Evolutionary conservation across 441 rosid genomes (phyloP), one percentile per base, ranked within the genome.

Genomic region (Gossypium trilobum): DNA sequence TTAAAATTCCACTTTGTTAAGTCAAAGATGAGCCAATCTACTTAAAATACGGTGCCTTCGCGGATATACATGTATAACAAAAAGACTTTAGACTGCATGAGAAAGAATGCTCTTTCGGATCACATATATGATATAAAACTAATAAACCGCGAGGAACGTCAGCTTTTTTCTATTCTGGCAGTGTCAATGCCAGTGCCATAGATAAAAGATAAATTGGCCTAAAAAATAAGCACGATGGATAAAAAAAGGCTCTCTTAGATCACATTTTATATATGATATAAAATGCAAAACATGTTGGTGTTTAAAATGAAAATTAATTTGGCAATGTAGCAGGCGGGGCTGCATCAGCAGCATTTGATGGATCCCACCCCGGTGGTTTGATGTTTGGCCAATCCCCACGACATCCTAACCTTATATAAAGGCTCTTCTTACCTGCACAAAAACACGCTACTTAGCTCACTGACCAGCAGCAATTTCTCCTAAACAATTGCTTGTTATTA

Each of bases 381-480:
- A 91, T 88, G 80, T 90, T 85, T 3, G 97, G 94, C 97, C 91
- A 90, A 75, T 94, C 93, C 10, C 95, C 93, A 0, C 91, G 88
- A 54, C 97, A 91, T 56, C 98, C 97, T 79, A 93, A 73, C 81
- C 96, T 86, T 83, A 89, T 85, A 82, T 91, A 90, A 17, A 91
- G 86, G 84, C 91, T 90, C 89, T 91, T 94, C 88, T 91, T 90
- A 71, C 86, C 98, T 94, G 75, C 75, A 77, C 44, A 36, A 36
- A 36, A 8, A 36, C 44, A 8, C 11, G 44, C 44, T 36, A 36
- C 44, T 36, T 36, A 36, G 44, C 44, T 7, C 44, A 36, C 44
- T 8, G 11, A 36, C 11, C 11, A 7, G 9, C 44, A 8, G 20
- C 55, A 60, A 59, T 60, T 14, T 29, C 46, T 29, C 29, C 52